Evolutionary conservation across 2,329 filamentous ascomycete genomes (phyloP).

Genomic region (Aspergillus udagawae): DNA sequence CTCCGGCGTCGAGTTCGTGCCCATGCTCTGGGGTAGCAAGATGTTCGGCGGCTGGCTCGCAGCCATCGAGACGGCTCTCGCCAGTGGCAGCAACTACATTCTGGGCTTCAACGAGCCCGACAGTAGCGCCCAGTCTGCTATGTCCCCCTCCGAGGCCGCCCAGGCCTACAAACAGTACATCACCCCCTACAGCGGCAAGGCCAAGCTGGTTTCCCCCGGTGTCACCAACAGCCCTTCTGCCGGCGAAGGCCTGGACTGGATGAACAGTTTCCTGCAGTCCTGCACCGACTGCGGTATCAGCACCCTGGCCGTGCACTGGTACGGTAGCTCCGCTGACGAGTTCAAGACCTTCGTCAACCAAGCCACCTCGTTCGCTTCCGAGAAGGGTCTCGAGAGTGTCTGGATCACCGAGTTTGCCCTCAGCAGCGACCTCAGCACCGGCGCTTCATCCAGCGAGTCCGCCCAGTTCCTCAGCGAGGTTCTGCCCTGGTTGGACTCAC

Average conservation of each 20-base stretch:
- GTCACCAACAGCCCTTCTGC: conserved; percentile 35
- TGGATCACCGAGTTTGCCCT: conserved; percentile 47
- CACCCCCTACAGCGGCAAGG: conserved; percentile 32
- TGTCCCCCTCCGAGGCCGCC: conserved; percentile 36
- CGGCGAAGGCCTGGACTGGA: conserved; percentile 38
- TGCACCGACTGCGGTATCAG: conserved; percentile 39
- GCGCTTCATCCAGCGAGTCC: conserved; percentile 19
- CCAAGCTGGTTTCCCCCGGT: conserved; percentile 41
- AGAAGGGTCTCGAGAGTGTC: conserved; percentile 35
- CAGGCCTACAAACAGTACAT: conserved; percentile 36
- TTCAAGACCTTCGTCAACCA: conserved; percentile 38
- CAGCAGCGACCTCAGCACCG: conserved; percentile 22
- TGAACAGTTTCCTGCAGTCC: conserved; percentile 35
- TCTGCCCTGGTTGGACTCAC: conserved; percentile 36
- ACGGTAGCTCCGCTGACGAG: conserved; percentile 29
- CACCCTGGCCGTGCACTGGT: conserved; percentile 46
- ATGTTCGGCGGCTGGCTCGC: conserved; percentile 33
- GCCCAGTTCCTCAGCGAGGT: conserved; percentile 36
- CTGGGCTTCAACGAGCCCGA: conserved; percentile 49
- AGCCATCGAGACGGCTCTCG: conserved; percentile 31
- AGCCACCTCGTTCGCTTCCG: conserved; percentile 30
- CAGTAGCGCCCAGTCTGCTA: conserved; percentile 33
- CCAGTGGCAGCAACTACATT: conserved; percentile 34
- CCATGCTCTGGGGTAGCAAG: conserved; percentile 43
- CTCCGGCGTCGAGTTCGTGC: conserved; percentile 39